A percentile compares a stretch with the other conserved stretches of the same genome.
Conservation (phyloP, 2,329 filamentous ascomycete species). For the Hyphodiscus sp. region DNA sequence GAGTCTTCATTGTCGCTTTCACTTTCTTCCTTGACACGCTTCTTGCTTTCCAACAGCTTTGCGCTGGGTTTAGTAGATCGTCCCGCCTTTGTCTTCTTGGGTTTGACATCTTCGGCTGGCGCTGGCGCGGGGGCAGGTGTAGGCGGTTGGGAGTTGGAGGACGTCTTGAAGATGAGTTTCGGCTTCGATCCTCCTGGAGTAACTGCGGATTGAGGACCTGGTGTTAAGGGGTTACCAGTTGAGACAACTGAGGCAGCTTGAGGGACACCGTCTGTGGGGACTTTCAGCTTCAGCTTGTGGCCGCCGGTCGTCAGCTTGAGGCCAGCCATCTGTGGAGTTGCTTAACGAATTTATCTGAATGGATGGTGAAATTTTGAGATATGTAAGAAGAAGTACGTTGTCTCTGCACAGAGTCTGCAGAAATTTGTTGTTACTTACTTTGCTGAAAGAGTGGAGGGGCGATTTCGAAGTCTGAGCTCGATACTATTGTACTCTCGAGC, state of each 20-base stretch:
- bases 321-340: conserved; percentile 19
- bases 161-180: conserved; percentile 27
- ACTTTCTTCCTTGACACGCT: conserved; percentile 50
- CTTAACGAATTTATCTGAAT: background rate
- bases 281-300: conserved; percentile 24
- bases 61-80: conserved; percentile 53
- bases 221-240: background rate
- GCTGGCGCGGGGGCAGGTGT: conserved; percentile 16
- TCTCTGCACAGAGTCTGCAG: too few relatives aligned
- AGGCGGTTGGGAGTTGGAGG: conserved; percentile 19
- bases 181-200: conserved; percentile 8
- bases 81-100: conserved; percentile 52
- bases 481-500: too few relatives aligned
- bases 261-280: background rate
- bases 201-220: background rate
- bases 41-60: conserved; percentile 49
- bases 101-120: conserved; percentile 14
- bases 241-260: background rate
- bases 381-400: background rate
- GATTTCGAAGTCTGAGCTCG: background rate
- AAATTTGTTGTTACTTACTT: too few relatives aligned
- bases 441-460: background rate
- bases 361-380: background rate
- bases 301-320: conserved; percentile 23
- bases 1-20: conserved; percentile 40